These are phyloP conservation scores for Paramecium bursaria DNA, from an alignment of 73 alveolate species.

Conservation along the genomic window DNA sequence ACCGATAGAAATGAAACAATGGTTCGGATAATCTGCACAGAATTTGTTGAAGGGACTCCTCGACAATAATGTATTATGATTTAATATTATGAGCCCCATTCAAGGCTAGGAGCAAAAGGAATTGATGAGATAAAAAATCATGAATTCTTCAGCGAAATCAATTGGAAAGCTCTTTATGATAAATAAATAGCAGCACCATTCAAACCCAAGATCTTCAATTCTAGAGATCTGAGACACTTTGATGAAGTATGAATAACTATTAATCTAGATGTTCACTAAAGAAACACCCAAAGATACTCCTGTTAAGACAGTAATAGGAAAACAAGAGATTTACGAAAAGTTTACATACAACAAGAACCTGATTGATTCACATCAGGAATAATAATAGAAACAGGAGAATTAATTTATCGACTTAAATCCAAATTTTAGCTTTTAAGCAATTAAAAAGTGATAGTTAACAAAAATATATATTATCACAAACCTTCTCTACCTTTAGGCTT, in stretches of 20 bases:
- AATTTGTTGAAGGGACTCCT: conserved; percentile 70
- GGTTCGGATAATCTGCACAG: conserved; percentile 75
- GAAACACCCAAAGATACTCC: conserved; percentile 53
- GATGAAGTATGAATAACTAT: conserved; percentile 47
- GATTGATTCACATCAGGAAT: not conserved
- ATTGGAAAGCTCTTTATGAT: conserved; percentile 78
- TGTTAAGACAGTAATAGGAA: conserved; percentile 8
- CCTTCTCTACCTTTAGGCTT: not conserved
- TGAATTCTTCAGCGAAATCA: conserved; percentile 84
- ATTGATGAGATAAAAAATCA: conserved; percentile 79
- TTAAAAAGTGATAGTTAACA: conserved; percentile 14
- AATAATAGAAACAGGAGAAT: not conserved
- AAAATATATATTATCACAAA: not conserved
- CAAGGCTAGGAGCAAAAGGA: conserved; percentile 72
- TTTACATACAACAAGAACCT: conserved; percentile 16
- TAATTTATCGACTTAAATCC: conserved; percentile 47
- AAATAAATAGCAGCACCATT: conserved; percentile 81
- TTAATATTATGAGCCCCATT: not conserved
- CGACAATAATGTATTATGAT: conserved; percentile 60
- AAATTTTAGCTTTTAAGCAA: conserved; percentile 39
- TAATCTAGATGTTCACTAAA: conserved; percentile 55
- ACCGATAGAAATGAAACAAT: conserved; percentile 75
- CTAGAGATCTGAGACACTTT: conserved; percentile 72
- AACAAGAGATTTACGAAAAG: conserved; percentile 32
- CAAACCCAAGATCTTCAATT: conserved; percentile 73